Base-by-base conservation (phyloP, 345 rosid genomes). In the Camelina laxa region DNA sequence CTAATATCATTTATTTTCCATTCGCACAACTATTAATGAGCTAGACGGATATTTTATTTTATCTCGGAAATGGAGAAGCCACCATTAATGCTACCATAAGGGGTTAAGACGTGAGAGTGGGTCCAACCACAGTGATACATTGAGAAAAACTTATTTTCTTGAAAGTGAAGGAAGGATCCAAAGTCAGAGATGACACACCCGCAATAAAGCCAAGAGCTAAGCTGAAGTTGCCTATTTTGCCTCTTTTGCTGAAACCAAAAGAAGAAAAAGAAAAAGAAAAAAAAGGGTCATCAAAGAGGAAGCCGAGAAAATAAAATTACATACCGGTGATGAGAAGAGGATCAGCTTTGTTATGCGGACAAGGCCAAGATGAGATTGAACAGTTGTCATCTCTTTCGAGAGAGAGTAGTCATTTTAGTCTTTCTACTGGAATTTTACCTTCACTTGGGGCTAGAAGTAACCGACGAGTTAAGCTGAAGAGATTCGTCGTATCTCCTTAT, bases 401-500 rank as follows among this genome's bases (percentile, higher is more conserved):
- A 76, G 92, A 89, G 10, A 90, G 92, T 2, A 95, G 99, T 72
- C 93, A 88, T 44, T 92, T 90, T 74, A 95, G 97, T 79, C 89
- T 95, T 45, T 71, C 97, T 1, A 90, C 92, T 31, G 96, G 90
- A 6, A 82, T 95, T 42, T 82, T 95, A 66, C 99, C 99, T 42
- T 82, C 98, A 8, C 97, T 95, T 1, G 99, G 99, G 2, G 97
- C 97, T 6, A 83, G 93, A 76, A 92, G 97, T 74, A 85, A 81
- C 67, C 96, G 97, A 17, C 55, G 97, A 57, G 74, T 90, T 54
- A 85, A 84, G 88, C 97, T 95, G 38, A 67, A 74, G 20, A 63
- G 77, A 33, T 88, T 76, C 82, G 80, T 86, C 60, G 5, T 95
- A 6, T 95, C 97, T 10, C 98, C 99, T 60, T 87, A 90, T 59